phyloP scores from a whole-genome alignment of 2,329 filamentous ascomycete species.

The Emmonsiellopsis sp. region DNA sequence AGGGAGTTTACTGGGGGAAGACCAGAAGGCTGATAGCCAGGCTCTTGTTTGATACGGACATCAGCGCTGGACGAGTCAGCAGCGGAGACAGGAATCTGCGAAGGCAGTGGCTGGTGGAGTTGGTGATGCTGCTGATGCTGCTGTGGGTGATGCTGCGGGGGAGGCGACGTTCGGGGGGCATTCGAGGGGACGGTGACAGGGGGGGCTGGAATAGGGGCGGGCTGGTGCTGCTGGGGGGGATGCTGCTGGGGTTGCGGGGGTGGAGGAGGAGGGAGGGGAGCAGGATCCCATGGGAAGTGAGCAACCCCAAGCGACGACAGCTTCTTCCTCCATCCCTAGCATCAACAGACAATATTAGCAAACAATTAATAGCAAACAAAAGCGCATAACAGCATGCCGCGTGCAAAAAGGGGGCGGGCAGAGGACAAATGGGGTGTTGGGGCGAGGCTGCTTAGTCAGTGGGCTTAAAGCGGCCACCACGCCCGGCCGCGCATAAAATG shows the following conservation, averaged over 20 bases:
- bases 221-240: constrained; percentile 25
- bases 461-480: constrained; percentile 9
- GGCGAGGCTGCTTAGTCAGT: constrained; percentile 7
- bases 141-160: constrained; percentile 20
- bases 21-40: constrained; percentile 31
- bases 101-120: constrained; percentile 19
- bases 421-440: neutral
- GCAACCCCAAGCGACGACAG: constrained; percentile 77
- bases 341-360: constrained; percentile 1
- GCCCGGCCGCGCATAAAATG: neutral
- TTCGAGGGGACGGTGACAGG: constrained; percentile 35
- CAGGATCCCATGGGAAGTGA: constrained; percentile 89
- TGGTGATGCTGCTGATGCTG: constrained; percentile 18
- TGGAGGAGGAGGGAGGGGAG: constrained; percentile 50
- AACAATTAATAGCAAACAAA: neutral
- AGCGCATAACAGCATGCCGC: neutral
- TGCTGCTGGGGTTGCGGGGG: constrained; percentile 28
- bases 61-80: constrained; percentile 10
- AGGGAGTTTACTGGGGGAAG: constrained; percentile 17
- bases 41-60: constrained; percentile 45
- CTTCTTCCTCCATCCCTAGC: constrained; percentile 87
- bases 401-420: neutral
- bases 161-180: constrained; percentile 26
- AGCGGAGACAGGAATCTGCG: constrained; percentile 14
- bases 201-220: constrained; percentile 29